phyloP scores from a whole-genome alignment of 768 basidiomycete genomes.

The Udeniomyces megalosporus region DNA sequence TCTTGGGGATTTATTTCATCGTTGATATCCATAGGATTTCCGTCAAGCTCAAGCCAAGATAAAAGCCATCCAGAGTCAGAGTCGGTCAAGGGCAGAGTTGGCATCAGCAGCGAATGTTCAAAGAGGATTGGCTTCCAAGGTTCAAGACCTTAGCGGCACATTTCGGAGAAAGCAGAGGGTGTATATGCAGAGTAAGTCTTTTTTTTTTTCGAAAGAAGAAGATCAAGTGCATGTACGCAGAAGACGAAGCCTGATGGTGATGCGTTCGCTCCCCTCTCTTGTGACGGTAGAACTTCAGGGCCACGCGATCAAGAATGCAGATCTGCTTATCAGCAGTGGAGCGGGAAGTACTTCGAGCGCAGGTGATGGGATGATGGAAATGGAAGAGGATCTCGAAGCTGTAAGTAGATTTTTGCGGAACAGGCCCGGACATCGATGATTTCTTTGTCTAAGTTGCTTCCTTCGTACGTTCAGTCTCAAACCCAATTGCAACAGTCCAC shows the following conservation, averaged over 20 bases:
- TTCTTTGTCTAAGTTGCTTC: not conserved
- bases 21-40: slow-evolving; percentile 46
- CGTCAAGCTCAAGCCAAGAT: slow-evolving; percentile 45
- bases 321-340: slow-evolving; percentile 73
- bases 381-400: slow-evolving; percentile 80
- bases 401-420: slow-evolving; percentile 35
- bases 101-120: slow-evolving; percentile 61
- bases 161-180: slow-evolving; percentile 97
- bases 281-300: slow-evolving; percentile 97
- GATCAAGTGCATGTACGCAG: no score
- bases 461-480: slow-evolving; percentile 21
- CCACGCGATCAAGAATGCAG: slow-evolving; percentile 93
- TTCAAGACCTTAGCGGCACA: slow-evolving; percentile 76
- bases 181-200: slow-evolving; percentile 84
- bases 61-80: slow-evolving; percentile 43
- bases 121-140: slow-evolving; percentile 82
- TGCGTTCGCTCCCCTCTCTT: no score
- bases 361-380: slow-evolving; percentile 60
- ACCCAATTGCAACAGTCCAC: slow-evolving; percentile 21
- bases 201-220: no score
- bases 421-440: not conserved
- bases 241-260: no score
- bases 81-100: not conserved
- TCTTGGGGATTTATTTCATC: not conserved
- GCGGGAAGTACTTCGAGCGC: slow-evolving; percentile 34